Conservation (phyloP, 75 land plant genomes). For the Azolla pinnata region DNA sequence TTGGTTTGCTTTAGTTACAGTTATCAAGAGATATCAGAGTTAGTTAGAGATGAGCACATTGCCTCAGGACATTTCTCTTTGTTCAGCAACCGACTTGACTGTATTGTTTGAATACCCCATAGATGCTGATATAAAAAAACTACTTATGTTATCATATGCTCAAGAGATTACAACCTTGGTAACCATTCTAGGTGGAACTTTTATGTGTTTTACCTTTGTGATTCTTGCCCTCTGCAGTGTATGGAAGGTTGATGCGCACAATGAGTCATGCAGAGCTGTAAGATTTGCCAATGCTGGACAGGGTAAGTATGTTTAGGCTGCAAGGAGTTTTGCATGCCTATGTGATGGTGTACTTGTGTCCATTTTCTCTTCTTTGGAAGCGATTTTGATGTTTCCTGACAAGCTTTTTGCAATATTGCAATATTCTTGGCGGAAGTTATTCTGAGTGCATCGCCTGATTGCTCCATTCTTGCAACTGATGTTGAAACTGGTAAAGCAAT, state of each 20-base stretch:
- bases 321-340: not conserved
- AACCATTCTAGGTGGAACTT: too few species aligned
- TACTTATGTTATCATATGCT: too few species aligned
- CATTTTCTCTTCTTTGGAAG: not conserved
- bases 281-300: constrained; percentile 60
- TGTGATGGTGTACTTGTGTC: not conserved
- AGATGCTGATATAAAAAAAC: too few species aligned
- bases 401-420: not conserved
- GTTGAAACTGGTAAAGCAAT: constrained; percentile 61
- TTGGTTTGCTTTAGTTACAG: too few species aligned
- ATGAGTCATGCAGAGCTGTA: constrained; percentile 72
- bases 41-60: too few species aligned
- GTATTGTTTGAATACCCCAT: too few species aligned
- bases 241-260: constrained; percentile 46
- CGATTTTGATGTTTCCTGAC: not conserved
- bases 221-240: too few species aligned
- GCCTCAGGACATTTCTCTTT: too few species aligned
- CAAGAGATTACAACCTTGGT: too few species aligned
- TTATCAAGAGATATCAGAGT: too few species aligned
- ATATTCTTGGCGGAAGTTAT: constrained; percentile 27
- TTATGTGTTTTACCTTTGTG: too few species aligned
- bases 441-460: constrained; percentile 65
- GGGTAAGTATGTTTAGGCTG: constrained; percentile 14
- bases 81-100: too few species aligned
- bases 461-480: constrained; percentile 72